A percentile compares a stretch with the other conserved stretches of the same genome.
Conservation (phyloP, 352 stramenopile species). For the Saprolegnia diclina region DNA sequence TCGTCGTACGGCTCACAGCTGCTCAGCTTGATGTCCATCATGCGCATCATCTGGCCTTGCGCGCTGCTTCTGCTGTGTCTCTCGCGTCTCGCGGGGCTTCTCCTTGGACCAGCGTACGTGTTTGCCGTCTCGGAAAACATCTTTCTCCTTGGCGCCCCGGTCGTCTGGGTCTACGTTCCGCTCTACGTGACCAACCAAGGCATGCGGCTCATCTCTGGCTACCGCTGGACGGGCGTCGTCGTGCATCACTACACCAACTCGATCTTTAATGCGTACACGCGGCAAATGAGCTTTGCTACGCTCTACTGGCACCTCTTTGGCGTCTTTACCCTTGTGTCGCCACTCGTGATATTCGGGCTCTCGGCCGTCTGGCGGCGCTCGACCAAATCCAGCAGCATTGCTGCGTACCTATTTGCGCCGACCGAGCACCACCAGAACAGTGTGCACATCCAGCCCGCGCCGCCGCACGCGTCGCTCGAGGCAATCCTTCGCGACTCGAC, state of each 20-base stretch:
- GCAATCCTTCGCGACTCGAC: neutral
- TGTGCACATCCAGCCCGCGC: neutral
- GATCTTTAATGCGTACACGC: constrained; percentile 7
- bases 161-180: constrained; percentile 17
- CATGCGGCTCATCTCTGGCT: constrained; percentile 8
- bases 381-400: neutral
- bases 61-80: neutral
- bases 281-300: neutral
- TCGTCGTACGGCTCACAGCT: neutral
- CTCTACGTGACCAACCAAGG: constrained; percentile 1
- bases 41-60: constrained; percentile 19
- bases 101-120: neutral
- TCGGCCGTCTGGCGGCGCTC: neutral
- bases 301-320: constrained; percentile 9
- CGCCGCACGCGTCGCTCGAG: neutral
- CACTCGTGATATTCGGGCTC: neutral
- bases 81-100: neutral
- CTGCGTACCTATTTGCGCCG: neutral
- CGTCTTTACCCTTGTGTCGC: neutral
- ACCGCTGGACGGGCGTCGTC: constrained; percentile 1
- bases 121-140: constrained; percentile 1
- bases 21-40: constrained; percentile 13
- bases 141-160: neutral
- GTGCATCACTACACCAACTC: constrained; percentile 9
- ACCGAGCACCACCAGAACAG: neutral